A percentile compares a stretch with the other conserved stretches of the same genome.
phyloP scores from a whole-genome alignment of 495 filamentous ascomycete species.

The Xylaria longipes region DNA sequence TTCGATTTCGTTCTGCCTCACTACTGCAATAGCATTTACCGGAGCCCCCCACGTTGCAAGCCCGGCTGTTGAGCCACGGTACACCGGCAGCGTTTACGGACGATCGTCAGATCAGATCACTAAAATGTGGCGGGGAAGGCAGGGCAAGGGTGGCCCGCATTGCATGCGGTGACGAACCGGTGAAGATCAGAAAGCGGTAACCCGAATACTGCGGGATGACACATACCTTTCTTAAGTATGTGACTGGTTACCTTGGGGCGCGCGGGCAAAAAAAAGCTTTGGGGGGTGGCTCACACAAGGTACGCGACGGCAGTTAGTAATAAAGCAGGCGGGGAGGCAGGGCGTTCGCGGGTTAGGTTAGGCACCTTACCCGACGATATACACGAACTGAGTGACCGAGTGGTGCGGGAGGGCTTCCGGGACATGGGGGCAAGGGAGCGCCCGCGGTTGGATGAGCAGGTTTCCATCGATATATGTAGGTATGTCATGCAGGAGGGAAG shows the following conservation, averaged over 20 bases:
- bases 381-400: not conserved
- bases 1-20: not conserved
- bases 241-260: not conserved
- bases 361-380: constrained; percentile 13
- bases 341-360: not conserved
- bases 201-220: constrained; percentile 12
- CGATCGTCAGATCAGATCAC: constrained; percentile 1
- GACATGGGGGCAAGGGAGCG: not conserved
- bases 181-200: constrained; percentile 17
- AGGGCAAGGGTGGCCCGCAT: not conserved
- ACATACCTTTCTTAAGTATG: not conserved
- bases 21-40: not conserved
- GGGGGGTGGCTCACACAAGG: not conserved
- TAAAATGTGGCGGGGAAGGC: not conserved
- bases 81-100: not conserved
- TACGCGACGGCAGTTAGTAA: constrained; percentile 1
- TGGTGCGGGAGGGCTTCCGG: not conserved
- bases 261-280: not conserved
- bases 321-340: not conserved
- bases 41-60: not conserved
- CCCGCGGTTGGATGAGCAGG: constrained; percentile 9
- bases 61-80: no score
- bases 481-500: constrained; percentile 25
- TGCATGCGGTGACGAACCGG: constrained; percentile 14
- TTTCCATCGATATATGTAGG: constrained; percentile 14